Conservation (phyloP, 1,284 basidiomycete species). For the Tilletia walkeri region DNA sequence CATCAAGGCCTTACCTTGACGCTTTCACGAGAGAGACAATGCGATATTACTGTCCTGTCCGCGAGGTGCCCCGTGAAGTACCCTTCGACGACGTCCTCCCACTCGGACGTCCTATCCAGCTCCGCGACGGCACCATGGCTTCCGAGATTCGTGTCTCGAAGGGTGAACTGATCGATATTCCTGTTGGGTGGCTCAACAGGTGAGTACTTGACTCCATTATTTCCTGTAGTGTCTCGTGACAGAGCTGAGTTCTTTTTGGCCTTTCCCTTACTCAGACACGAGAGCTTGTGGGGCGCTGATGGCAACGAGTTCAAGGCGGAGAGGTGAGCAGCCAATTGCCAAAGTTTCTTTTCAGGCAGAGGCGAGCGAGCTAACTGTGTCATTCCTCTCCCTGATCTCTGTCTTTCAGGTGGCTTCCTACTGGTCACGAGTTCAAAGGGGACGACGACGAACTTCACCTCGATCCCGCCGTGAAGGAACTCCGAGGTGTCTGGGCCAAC, state of each 20-base stretch:
- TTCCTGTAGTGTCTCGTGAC: no score
- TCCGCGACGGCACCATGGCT: background rate
- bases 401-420: background rate
- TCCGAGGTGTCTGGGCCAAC: background rate
- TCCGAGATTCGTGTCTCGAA: background rate
- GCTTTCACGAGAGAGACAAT: slow-evolving; percentile 11
- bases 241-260: background rate
- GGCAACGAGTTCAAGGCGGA: slow-evolving; percentile 9
- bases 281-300: background rate
- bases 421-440: background rate
- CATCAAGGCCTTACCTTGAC: slow-evolving; percentile 4
- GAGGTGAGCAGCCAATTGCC: background rate
- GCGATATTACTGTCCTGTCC: slow-evolving; percentile 7
- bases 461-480: slow-evolving; percentile 11
- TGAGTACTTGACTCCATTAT: background rate
- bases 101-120: background rate
- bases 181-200: background rate
- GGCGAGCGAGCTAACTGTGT: no score
- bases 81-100: slow-evolving; percentile 7
- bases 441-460: background rate
- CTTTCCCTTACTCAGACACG: background rate
- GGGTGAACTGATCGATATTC: background rate
- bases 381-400: no score
- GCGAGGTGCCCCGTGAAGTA: background rate
- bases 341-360: no score